phyloP scores from a whole-genome alignment of 1,284 basidiomycete species.

The Cryptococcus sp. region DNA sequence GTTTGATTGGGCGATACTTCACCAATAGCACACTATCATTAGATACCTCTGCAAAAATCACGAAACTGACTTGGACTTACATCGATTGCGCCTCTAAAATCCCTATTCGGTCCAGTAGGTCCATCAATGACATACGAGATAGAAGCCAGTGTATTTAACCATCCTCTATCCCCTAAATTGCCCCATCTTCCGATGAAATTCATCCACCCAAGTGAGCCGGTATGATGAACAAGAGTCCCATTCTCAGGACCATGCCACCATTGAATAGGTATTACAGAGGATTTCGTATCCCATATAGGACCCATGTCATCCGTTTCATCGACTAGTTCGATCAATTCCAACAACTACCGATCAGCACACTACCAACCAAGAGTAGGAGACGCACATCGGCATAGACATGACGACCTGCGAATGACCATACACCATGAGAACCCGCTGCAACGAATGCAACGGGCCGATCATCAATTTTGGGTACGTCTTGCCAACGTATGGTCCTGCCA shows the following conservation, averaged over 20 bases:
- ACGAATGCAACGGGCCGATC: slow-evolving; percentile 40
- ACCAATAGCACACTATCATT: neutral
- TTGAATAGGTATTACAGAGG: slow-evolving; percentile 30
- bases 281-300: slow-evolving; percentile 42
- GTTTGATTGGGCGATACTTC: neutral
- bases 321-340: slow-evolving; percentile 33
- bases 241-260: slow-evolving; percentile 31
- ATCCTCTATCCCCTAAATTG: slow-evolving; percentile 34
- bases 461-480: slow-evolving; percentile 30
- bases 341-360: neutral
- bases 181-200: slow-evolving; percentile 41
- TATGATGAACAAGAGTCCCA: slow-evolving; percentile 20
- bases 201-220: slow-evolving; percentile 30
- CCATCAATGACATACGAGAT: slow-evolving; percentile 28
- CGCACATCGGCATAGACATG: slow-evolving; percentile 40
- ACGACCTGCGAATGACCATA: slow-evolving; percentile 40
- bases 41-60: neutral
- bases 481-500: slow-evolving; percentile 32
- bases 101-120: neutral
- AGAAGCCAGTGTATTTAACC: slow-evolving; percentile 33
- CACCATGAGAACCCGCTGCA: slow-evolving; percentile 41
- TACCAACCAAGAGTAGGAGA: neutral
- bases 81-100: neutral
- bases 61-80: neutral
- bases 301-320: slow-evolving; percentile 42